A percentile compares a stretch with the other conserved stretches of the same genome.
These are phyloP conservation scores for Verruconis gallopava DNA, from an alignment of 2,329 filamentous ascomycete genomes.

Conservation along the genomic window DNA sequence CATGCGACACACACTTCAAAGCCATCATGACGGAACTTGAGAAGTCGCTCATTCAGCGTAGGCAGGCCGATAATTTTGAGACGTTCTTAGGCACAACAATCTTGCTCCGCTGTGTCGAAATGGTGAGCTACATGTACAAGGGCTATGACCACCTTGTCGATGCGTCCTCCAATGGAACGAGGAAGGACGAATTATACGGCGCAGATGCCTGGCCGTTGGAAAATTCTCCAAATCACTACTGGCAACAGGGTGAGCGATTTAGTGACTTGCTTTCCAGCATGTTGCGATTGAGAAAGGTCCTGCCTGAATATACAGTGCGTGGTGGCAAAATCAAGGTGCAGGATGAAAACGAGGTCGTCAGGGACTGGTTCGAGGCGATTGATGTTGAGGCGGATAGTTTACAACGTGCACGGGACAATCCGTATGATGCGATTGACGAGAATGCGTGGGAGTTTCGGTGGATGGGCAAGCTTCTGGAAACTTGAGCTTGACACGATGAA, in stretches of 20 bases:
- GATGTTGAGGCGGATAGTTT: neutral
- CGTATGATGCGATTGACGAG: constrained; percentile 2
- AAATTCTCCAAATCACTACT: constrained; percentile 37
- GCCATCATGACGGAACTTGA: constrained; percentile 47
- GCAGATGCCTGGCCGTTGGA: constrained; percentile 38
- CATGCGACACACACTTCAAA: constrained; percentile 32
- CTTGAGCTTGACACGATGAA: too few relatives aligned
- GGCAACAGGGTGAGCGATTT: constrained; percentile 44
- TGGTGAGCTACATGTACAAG: constrained; percentile 45
- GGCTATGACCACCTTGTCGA: constrained; percentile 32
- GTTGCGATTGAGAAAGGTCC: constrained; percentile 41
- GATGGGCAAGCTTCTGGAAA: constrained; percentile 6
- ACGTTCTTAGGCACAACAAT: constrained; percentile 48
- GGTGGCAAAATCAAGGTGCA: constrained; percentile 3
- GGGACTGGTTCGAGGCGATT: constrained; percentile 3
- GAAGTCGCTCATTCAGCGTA: constrained; percentile 44
- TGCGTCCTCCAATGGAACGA: neutral
- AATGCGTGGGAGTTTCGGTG: constrained; percentile 7
- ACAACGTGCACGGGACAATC: neutral
- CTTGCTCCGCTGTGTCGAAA: constrained; percentile 45
- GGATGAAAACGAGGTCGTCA: neutral
- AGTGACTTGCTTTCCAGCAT: constrained; percentile 44
- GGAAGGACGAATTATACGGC: neutral
- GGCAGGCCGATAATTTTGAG: constrained; percentile 43
- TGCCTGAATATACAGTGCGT: constrained; percentile 21